Evolutionary conservation across 2,329 filamentous ascomycete genomes (phyloP), one percentile per base, ranked within the genome.

Genomic region (Pezicula rhizophila): DNA sequence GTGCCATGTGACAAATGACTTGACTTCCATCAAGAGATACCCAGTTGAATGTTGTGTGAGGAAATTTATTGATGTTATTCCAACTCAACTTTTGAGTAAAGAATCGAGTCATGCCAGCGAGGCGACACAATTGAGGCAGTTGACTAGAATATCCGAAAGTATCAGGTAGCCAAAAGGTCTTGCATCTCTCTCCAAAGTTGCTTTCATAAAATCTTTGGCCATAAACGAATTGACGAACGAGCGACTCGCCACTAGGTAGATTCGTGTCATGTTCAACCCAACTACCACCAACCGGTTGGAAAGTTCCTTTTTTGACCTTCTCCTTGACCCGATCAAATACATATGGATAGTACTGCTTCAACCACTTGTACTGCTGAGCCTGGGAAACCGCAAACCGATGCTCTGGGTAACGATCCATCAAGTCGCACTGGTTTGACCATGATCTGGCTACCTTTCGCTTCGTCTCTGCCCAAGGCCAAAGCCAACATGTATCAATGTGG

Each of bases 251-350:
- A 60, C 90, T 92, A 0, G 93, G 93, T 77, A 99, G 79, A 64
- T 99, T 99, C 55, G 93, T 99, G 65, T 99, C 93, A 64, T 99
- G 93, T 65, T 99, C 93, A 14, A 99, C 92, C 93, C 93, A 99
- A 70, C 90, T 96, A 47, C 93, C 93, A 55, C 93, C 93, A 59
- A 99, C 92, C 12, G 91, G 91, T 57, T 96, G 89, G 68, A 99
- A 99, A 52, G 80, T 85, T 18, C 91, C 92, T 60, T 91, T 83
- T 68, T 89, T 89, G 52, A 97, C 85, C 76, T 96, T 95, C 48
- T 78, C 74, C 73, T 95, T 95, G 57, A 99, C 92, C 14, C 92
- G 85, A 58, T 95, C 86, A 65, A 89, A 97, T 2, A 89, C 86
- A 37, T 83, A 83, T 0, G 93, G 92, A 64, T 99, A 99, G 56